These are phyloP conservation scores for Emmonsiellopsis sp. DNA, from an alignment of 2,329 filamentous ascomycete genomes.

Conservation along the genomic window DNA sequence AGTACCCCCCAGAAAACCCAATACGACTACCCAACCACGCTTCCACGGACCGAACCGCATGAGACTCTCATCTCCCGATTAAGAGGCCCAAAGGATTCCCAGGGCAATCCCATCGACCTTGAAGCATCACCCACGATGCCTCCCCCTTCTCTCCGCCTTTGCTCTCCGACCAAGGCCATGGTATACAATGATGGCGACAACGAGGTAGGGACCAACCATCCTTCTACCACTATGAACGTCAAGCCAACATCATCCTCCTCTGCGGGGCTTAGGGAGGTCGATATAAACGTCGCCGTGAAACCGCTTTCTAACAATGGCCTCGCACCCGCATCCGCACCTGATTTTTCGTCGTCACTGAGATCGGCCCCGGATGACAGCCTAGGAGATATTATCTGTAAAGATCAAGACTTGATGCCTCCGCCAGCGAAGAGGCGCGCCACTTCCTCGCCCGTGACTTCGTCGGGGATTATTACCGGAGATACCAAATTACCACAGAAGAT, in stretches of 20 bases:
- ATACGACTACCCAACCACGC: conserved; percentile 68
- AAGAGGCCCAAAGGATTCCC: conserved; percentile 29
- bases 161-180: conserved; percentile 40
- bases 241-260: conserved; percentile 24
- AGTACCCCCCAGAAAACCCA: conserved; percentile 71
- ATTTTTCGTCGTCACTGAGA: conserved; percentile 1
- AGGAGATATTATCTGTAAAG: conserved; percentile 10
- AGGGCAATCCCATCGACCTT: conserved; percentile 18
- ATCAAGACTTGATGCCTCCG: conserved; percentile 22
- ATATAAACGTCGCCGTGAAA: conserved; percentile 37
- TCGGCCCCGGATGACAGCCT: background rate
- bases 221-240: conserved; percentile 16
- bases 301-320: conserved; percentile 14
- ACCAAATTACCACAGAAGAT: conserved; percentile 36
- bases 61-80: conserved; percentile 46
- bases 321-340: background rate
- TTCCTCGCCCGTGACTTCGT: conserved; percentile 13
- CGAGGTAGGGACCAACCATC: conserved; percentile 24
- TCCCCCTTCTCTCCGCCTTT: conserved; percentile 16
- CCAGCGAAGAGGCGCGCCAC: conserved; percentile 14
- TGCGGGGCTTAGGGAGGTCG: conserved; percentile 42
- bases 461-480: conserved; percentile 17
- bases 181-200: conserved; percentile 43
- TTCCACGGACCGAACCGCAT: conserved; percentile 66
- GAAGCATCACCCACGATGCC: conserved; percentile 13